These are phyloP conservation scores for Rosellinia necatrix DNA, from an alignment of 2,329 filamentous ascomycete species.

Conservation along the genomic window DNA sequence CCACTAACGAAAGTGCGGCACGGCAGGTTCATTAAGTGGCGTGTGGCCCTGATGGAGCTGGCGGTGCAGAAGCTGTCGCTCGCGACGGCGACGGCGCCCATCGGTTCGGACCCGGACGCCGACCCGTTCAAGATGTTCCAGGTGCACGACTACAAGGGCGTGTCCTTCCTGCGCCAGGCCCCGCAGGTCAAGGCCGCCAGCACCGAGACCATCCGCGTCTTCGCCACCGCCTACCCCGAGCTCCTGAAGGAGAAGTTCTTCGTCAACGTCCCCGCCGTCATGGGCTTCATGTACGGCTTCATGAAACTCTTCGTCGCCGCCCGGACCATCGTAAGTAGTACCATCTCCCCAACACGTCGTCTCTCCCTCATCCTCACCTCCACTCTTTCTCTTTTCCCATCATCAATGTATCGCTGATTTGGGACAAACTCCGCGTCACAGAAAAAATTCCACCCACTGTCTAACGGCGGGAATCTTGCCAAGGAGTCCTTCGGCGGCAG, in stretches of 20 bases:
- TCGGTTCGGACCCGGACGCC: constrained; percentile 72
- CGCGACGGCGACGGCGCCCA: constrained; percentile 67
- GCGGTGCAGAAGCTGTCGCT: constrained; percentile 77
- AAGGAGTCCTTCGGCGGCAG: constrained; percentile 54
- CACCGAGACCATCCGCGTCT: constrained; percentile 79
- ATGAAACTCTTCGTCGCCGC: constrained; percentile 77
- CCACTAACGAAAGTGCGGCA: constrained; percentile 1
- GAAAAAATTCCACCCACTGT: constrained; percentile 79
- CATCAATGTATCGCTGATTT: too few species aligned
- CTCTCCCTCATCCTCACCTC: not conserved
- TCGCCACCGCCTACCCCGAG: constrained; percentile 86
- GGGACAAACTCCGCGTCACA: not conserved
- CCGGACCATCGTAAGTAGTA: constrained; percentile 59
- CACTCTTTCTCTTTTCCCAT: not conserved
- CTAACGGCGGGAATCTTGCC: constrained; percentile 72
- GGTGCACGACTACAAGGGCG: constrained; percentile 88
- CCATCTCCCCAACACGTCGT: not conserved
- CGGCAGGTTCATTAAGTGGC: constrained; percentile 83
- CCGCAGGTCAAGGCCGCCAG: constrained; percentile 75
- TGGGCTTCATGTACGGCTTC: constrained; percentile 82
- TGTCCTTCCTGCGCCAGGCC: constrained; percentile 85
- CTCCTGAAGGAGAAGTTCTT: constrained; percentile 92
- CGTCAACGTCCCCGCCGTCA: constrained; percentile 87
- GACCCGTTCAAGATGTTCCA: constrained; percentile 92
- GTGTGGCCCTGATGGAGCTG: constrained; percentile 87